Evolutionary conservation across 805 yeast species (phyloP), one percentile per base, ranked within the genome.

Genomic region (Hanseniaspora clermontiae): DNA sequence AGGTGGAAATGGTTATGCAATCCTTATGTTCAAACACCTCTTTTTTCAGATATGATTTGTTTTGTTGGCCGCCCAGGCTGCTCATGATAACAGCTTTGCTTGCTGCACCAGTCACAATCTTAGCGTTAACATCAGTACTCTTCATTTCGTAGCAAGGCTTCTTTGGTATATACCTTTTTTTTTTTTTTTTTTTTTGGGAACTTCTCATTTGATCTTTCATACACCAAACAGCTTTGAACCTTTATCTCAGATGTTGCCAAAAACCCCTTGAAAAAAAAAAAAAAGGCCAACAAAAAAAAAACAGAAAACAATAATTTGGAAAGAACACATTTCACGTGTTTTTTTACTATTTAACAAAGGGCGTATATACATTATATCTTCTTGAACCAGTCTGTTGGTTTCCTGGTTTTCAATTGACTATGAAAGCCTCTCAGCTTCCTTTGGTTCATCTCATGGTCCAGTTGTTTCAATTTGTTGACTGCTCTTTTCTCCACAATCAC

Each of bases 21-120:
- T 53, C 57, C 32, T 39, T 53, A 24, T 24, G 43, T 32, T 53
- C 57, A 46, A 53, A 53, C 12, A 53, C 42, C n/a, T 53, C 57
- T 31, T 46, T 53, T 39, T 40, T 45, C 15, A 38, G 31, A 14
- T 38, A 29, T 8, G 46, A 24, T 24, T 20, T 24, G 17, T 14
- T 24, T 42, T 37, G 29, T 15, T 32, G 9, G 19, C 37, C 5
- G 12, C 19, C 8, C 5, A 19, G 11, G 5, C 12, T 31, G 31
- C 19, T 46, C 3, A 14, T 32, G 3, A 36, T n/a, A n/a, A 46
- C 32, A 10, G 57, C 57, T 32, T 39, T 53, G 20, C 46, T 45
- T 6, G 57, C 57, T 11, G 57, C 57, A 11, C 49, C 49, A 14
- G 57, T 27, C 2, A 53, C 40, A n/a, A 51, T 36, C 17, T 45